Conservation (phyloP, 1,284 basidiomycete genomes). For the Kwoniella shivajii region DNA sequence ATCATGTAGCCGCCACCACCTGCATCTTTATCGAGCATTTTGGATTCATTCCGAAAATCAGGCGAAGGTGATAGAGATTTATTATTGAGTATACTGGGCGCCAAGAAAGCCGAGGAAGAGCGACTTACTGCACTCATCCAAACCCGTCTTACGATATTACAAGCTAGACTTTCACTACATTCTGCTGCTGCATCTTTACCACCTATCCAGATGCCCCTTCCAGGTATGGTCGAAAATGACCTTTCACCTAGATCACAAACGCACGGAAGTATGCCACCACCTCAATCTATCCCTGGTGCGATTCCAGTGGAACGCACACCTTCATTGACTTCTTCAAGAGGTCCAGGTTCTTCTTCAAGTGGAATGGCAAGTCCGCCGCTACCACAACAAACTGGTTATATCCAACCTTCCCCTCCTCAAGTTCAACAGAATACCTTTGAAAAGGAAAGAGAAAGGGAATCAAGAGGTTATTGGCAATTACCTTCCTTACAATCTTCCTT, state of each 20-base stretch:
- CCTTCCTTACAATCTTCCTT: slow-evolving; percentile 8
- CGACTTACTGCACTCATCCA: slow-evolving; percentile 51
- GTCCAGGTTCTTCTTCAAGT: slow-evolving; percentile 12
- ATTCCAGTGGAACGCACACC: slow-evolving; percentile 20
- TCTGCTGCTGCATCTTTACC: slow-evolving; percentile 24
- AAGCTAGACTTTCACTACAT: slow-evolving; percentile 45
- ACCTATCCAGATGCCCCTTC: not conserved
- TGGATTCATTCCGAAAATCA: slow-evolving; percentile 75
- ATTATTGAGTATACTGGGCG: slow-evolving; percentile 81
- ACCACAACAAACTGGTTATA: slow-evolving; percentile 1
- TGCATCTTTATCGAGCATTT: slow-evolving; percentile 77
- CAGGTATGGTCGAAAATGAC: not conserved
- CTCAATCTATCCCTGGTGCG: not conserved
- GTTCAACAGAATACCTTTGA: not conserved
- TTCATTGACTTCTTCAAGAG: slow-evolving; percentile 24
- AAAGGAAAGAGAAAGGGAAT: not conserved
- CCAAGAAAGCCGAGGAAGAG: slow-evolving; percentile 86
- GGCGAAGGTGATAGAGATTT: slow-evolving; percentile 88
- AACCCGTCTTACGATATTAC: slow-evolving; percentile 49
- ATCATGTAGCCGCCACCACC: slow-evolving; percentile 58
- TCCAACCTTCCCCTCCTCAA: slow-evolving; percentile 12
- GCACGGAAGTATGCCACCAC: no score
- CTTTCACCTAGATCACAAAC: no score
- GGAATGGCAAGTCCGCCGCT: slow-evolving; percentile 12
- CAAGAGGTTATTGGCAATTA: slow-evolving; percentile 19